Conservation (phyloP, 768 basidiomycete species). For the Amanita exitialis region DNA sequence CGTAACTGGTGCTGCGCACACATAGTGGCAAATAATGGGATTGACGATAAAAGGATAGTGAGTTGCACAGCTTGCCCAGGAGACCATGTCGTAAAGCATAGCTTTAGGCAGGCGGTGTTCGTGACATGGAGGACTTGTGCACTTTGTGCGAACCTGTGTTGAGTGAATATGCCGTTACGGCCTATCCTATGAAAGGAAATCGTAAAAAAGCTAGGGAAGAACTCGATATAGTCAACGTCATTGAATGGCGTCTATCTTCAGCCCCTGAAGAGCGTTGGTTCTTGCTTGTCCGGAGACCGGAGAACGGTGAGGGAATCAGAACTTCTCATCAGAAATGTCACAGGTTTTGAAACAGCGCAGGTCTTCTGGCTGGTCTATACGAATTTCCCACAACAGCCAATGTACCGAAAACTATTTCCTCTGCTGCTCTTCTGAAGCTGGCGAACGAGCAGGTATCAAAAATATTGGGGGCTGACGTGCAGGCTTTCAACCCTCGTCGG, state of each 20-base stretch:
- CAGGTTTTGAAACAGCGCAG: conserved; percentile 26
- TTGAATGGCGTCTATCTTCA: conserved; percentile 55
- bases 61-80: neutral
- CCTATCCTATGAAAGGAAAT: conserved; percentile 82
- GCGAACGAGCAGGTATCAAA: conserved; percentile 31
- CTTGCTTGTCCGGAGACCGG: conserved; percentile 72
- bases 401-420: conserved; percentile 34
- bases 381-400: conserved; percentile 72
- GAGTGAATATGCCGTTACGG: conserved; percentile 35
- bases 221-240: conserved; percentile 73
- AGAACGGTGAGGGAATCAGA: conserved; percentile 48
- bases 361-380: conserved; percentile 81
- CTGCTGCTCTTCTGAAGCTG: conserved; percentile 24
- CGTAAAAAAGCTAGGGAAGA: conserved; percentile 83
- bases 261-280: conserved; percentile 43
- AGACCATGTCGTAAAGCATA: neutral
- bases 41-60: neutral
- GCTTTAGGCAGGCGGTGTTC: conserved; percentile 8
- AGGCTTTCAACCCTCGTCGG: conserved; percentile 2
- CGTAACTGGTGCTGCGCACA: conserved; percentile 62
- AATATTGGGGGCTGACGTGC: conserved; percentile 18
- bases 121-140: conserved; percentile 77
- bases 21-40: conserved; percentile 6
- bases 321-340: conserved; percentile 8
- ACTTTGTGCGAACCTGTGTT: conserved; percentile 52